These are phyloP conservation scores for Neobulgaria alba DNA, from an alignment of 2,329 filamentous ascomycete species.

Conservation along the genomic window DNA sequence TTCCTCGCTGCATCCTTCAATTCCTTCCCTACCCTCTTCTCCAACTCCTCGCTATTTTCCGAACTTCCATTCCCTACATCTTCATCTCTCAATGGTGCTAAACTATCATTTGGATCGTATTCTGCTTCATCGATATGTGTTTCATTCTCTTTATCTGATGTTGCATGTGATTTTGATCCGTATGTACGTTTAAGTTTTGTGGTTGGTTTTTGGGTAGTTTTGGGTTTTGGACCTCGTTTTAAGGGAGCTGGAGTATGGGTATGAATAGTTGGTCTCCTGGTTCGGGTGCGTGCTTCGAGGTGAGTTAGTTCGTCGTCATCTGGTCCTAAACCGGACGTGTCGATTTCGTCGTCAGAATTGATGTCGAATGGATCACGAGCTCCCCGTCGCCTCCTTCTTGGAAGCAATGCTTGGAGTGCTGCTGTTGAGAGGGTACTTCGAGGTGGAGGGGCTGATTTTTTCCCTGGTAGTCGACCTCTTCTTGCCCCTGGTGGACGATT, in stretches of 20 bases:
- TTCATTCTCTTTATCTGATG: conserved; percentile 51
- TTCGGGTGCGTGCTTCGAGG: conserved; percentile 32
- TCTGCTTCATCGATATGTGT: conserved; percentile 22
- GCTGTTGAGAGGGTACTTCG: conserved; percentile 28
- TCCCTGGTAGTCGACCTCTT: conserved; percentile 7
- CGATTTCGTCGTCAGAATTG: conserved; percentile 37
- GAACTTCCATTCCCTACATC: conserved; percentile 23
- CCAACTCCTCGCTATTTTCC: conserved; percentile 32
- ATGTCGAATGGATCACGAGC: conserved; percentile 31
- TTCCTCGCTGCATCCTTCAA: conserved; percentile 51
- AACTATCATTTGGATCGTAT: conserved; percentile 31
- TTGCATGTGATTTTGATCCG: conserved; percentile 28
- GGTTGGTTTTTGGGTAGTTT: conserved; percentile 13
- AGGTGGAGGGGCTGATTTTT: conserved; percentile 16
- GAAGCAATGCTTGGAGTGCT: conserved; percentile 31
- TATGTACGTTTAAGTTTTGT: conserved; percentile 36
- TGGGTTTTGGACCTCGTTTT: conserved; percentile 18
- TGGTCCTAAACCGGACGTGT: conserved; percentile 38
- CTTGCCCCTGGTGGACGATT: conserved; percentile 31
- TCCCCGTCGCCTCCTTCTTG: conserved; percentile 25
- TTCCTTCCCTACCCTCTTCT: conserved; percentile 34
- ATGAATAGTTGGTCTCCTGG: conserved; percentile 22
- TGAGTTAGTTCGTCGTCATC: conserved; percentile 50
- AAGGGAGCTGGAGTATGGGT: conserved; percentile 17
- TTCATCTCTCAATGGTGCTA: conserved; percentile 38